Base-by-base conservation (phyloP, 169 alveolate genomes). In the Plasmodium billcollinsi region DNA sequence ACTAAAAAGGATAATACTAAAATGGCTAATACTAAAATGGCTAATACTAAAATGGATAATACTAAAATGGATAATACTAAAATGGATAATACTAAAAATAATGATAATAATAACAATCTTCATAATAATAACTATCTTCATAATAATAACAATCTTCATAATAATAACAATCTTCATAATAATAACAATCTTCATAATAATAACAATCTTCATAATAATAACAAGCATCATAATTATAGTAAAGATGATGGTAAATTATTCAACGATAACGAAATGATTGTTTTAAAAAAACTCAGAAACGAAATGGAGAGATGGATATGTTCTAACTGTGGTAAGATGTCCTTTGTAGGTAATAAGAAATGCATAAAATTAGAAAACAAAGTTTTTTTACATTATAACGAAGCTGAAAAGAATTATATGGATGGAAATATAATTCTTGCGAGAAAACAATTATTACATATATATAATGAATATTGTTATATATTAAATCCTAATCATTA, bases 401-500 rank as follows among this genome's bases (percentile, higher is more conserved):
- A 90, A 65, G 98, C 96, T 14, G 95, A 94, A 14, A 66, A 80
- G 14, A 72, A 92, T 20, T 89, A 94, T 8, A 85, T 69, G 24
- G 61, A 56, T 49, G 98, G 98, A 15, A 88, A 96, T 29, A 58
- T 59, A 59, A 83, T 95, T 52, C 75, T 47, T 4, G 96, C 97
- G 14, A 93, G 92, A 73, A 88, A 89, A 58, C 26, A 88, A 49
- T 92, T 95, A 49, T 88, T 90, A 33, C 89, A 89, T 33, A 83
- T 96, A 50, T 88, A 95, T 52, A 72, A 74, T 12, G 92, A 88
- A 45, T 96, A 92, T 94, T 89, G 96, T 56, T 91, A 95, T 43
- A 54, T 92, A 6, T 88, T 95, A n/a, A 98, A 96, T 88, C 95
- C 95, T n/a, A 94, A 94, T 54, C 98, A 96, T 88, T 94, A 95